phyloP scores from a whole-genome alignment of 805 yeast genomes.

The Ogataea ganodermae region DNA sequence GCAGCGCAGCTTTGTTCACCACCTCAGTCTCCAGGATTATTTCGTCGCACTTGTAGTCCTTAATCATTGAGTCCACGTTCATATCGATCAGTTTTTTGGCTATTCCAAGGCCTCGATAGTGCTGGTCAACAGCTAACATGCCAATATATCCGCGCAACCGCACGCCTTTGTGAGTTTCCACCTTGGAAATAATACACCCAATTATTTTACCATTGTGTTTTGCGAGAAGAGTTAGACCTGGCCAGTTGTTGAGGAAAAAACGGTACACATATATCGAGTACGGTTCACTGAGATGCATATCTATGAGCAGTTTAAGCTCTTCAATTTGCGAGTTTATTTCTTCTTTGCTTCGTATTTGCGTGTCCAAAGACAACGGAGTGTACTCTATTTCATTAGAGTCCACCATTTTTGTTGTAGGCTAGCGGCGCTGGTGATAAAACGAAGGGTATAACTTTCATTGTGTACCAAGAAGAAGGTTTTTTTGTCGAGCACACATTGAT shows the following conservation, averaged over 20 bases:
- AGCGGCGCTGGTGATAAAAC: too few relatives aligned
- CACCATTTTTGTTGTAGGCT: constrained; percentile 5
- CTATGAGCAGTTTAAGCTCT: constrained; percentile 57
- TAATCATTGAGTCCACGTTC: constrained; percentile 65
- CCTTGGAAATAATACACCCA: constrained; percentile 86
- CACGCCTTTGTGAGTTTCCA: constrained; percentile 71
- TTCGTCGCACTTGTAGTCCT: constrained; percentile 73
- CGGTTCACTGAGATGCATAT: constrained; percentile 84
- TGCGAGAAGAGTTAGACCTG: constrained; percentile 74
- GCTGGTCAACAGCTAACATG: constrained; percentile 83
- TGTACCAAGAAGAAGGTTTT: too few relatives aligned
- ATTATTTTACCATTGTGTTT: constrained; percentile 47
- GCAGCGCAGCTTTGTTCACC: constrained; percentile 49
- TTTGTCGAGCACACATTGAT: background rate
- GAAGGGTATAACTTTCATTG: too few relatives aligned
- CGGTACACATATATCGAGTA: constrained; percentile 92
- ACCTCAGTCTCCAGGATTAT: constrained; percentile 93
- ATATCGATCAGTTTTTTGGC: constrained; percentile 70
- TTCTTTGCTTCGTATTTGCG: constrained; percentile 9
- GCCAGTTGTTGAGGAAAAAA: constrained; percentile 89
- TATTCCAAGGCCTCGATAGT: constrained; percentile 75
- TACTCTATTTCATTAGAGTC: constrained; percentile 22
- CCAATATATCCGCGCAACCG: constrained; percentile 91
- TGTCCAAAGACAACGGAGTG: constrained; percentile 25
- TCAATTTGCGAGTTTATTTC: constrained; percentile 45